Percentiles rank a stretch among this genome's conserved stretches.
Evolutionary conservation across 306 rosid species (phyloP).

Genomic region (Sphenostylis stenocarpa): DNA sequence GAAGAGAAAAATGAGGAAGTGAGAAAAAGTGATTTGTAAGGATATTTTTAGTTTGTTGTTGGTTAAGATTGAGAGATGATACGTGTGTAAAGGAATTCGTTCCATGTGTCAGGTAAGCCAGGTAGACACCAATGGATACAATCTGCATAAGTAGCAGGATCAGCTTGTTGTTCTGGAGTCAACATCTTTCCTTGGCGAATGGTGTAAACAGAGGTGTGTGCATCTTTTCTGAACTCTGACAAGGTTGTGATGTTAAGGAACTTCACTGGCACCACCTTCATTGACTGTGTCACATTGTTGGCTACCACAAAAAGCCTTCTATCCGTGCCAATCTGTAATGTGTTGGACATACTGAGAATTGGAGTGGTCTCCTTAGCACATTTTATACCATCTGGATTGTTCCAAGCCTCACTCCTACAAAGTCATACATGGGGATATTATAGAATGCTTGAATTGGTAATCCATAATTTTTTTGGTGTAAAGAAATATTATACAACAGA

Average conservation of each 20-base stretch:
- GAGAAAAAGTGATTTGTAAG: neutral
- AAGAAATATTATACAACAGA: too few species aligned
- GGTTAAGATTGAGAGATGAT: conserved; percentile 69
- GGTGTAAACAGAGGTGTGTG: conserved; percentile 86
- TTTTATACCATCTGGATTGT: conserved; percentile 82
- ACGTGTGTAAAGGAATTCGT: conserved; percentile 75
- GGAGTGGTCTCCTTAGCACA: conserved; percentile 89
- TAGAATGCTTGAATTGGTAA: neutral
- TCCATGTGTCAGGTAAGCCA: conserved; percentile 95
- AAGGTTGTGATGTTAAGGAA: conserved; percentile 75
- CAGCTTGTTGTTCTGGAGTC: conserved; percentile 75
- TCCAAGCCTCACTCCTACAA: conserved; percentile 84
- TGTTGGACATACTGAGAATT: conserved; percentile 46
- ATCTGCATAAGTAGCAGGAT: conserved; percentile 80
- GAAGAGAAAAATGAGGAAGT: neutral
- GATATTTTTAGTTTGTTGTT: conserved; percentile 2
- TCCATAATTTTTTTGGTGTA: neutral
- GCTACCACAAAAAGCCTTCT: conserved; percentile 57
- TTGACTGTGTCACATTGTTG: conserved; percentile 46
- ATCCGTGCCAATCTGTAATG: conserved; percentile 78
- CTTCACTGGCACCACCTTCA: conserved; percentile 61
- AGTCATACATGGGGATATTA: neutral
- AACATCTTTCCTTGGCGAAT: conserved; percentile 83
- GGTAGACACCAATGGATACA: conserved; percentile 98
- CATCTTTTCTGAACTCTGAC: conserved; percentile 85